Percentiles rank a stretch among this genome's conserved stretches.
Evolutionary conservation across 1,284 basidiomycete species (phyloP).

Genomic region (Stygiomarasmius scandens): DNA sequence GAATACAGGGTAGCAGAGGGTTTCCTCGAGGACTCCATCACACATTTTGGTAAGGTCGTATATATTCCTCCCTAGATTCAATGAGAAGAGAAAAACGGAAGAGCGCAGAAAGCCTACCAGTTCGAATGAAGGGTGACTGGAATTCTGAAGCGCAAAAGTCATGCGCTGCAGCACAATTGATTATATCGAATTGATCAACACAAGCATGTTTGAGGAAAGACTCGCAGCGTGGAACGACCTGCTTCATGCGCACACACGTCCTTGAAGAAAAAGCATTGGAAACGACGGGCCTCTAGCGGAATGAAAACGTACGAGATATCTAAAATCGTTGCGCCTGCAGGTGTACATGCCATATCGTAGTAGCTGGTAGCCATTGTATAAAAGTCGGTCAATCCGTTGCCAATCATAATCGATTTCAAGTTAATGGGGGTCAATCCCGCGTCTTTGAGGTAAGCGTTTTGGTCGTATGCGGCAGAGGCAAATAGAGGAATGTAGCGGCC

Average conservation of each 20-base stretch:
- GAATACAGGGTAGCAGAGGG: constrained; percentile 52
- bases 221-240: constrained; percentile 50
- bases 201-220: constrained; percentile 50
- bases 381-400: constrained; percentile 56
- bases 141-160: constrained; percentile 48
- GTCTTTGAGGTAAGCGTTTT: constrained; percentile 51
- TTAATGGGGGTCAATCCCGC: constrained; percentile 60
- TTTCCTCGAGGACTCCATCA: constrained; percentile 37
- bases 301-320: constrained; percentile 34
- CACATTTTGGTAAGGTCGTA: constrained; percentile 70
- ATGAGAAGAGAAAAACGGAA: not conserved
- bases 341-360: constrained; percentile 52
- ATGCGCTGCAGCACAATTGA: constrained; percentile 53
- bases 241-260: constrained; percentile 54
- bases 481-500: constrained; percentile 74
- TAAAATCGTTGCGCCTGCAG: constrained; percentile 33
- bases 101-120: constrained; percentile 32
- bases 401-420: constrained; percentile 64
- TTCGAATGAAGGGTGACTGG: constrained; percentile 30
- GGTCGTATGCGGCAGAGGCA: constrained; percentile 63
- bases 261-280: not conserved
- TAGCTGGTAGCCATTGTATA: constrained; percentile 42
- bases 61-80: constrained; percentile 43
- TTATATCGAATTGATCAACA: constrained; percentile 49
- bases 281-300: no score